phyloP scores from a whole-genome alignment of 2,329 filamentous ascomycete genomes.

The Proliferodiscus dingleyae region DNA sequence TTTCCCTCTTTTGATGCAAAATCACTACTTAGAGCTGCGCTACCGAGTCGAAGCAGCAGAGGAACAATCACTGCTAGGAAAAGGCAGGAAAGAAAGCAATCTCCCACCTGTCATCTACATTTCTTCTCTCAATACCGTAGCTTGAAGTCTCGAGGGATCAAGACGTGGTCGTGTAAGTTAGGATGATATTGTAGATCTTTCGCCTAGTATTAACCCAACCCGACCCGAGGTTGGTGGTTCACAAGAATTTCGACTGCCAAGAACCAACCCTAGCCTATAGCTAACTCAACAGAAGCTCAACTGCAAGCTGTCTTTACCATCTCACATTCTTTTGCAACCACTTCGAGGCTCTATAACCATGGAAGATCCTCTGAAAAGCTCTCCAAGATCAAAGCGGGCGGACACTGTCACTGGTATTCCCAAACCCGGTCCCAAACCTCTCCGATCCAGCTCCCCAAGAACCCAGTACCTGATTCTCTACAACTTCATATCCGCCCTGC shows the following conservation, averaged over 20 bases:
- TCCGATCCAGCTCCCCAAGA: slow-evolving; percentile 42
- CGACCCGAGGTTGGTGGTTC: background rate
- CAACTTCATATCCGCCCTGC: slow-evolving; percentile 70
- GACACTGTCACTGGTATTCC: background rate
- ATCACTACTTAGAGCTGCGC: background rate
- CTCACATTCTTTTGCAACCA: background rate
- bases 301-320: background rate
- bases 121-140: no score
- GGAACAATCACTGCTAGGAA: no score
- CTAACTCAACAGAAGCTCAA: slow-evolving; percentile 1
- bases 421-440: slow-evolving; percentile 24
- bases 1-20: background rate
- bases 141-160: no score
- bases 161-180: no score
- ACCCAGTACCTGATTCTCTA: slow-evolving; percentile 76
- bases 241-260: background rate
- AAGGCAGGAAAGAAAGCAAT: no score
- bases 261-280: background rate
- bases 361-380: background rate
- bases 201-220: background rate
- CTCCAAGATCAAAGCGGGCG: background rate
- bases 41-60: no score
- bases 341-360: background rate
- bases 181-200: no score
- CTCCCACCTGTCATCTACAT: no score